Evolutionary conservation across 2,329 filamentous ascomycete species (phyloP), one percentile per base, ranked within the genome.

Genomic region (Coniella lustricola): DNA sequence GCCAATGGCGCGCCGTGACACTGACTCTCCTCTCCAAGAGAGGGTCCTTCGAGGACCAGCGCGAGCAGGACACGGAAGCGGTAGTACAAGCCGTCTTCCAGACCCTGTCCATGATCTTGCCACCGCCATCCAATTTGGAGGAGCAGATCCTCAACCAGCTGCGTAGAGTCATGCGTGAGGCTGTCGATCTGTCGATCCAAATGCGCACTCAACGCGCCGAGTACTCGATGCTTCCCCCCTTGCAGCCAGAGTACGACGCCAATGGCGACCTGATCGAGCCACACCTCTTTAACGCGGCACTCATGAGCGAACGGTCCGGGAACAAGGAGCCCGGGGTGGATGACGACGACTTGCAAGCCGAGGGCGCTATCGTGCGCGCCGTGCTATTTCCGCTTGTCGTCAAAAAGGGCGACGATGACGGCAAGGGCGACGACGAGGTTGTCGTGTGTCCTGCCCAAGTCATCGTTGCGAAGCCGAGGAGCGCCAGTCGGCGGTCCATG

Each of bases 161-260:
- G 46, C 85, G 86, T 59, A 89, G 87, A 58, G 90, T 98, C 44
- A 82, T 98, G 68, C 82, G 82, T 56, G 81, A 91, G 53, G 93
- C 94, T 1, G 93, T 96, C 43, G 85, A 87, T 50, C 79, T 98
- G 10, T 90, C 90, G 1, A 83, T 98, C 56, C 90, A 96, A 70
- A 98, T 98, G 93, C 90, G 93, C 63, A 94, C 86, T 14, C 93
- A 98, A 66, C 83, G 89, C 51, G 90, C 93, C 33, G 93, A 97
- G 71, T 98, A 95, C 72, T 93, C 95, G 73, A 98, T 98, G 91
- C 82, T 97, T 16, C 91, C 93, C 22, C 93, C 93, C 4, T 75
- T 95, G 48, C 88, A 93, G 66, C 93, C 93, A 18, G 90, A 96
- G 66, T 97, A 95, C 67, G 90, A 97, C 66, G 85, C 83, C 58